Base-by-base conservation (phyloP, 345 rosid genomes). In the Nasturtium officinale region DNA sequence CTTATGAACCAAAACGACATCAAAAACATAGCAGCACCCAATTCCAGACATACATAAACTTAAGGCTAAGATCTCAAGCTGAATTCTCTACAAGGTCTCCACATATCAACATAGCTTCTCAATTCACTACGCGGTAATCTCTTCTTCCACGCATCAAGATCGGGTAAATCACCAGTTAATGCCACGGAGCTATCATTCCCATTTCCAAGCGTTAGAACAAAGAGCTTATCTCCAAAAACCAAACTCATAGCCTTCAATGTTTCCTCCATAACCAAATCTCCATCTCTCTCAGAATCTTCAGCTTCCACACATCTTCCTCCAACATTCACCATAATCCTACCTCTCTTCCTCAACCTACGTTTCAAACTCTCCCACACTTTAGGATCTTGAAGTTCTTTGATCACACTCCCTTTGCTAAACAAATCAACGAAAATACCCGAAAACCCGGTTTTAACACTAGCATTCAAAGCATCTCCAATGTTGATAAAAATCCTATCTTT, bases 301-400 rank as follows among this genome's bases (percentile, higher is more conserved):
- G 79, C 69, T 47, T 79, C 76, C 26, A 89, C 89, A 63, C 91
- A 91, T 52, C 85, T 82, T 1, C 97, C 97, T 13, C 81, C 81
- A 61, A 67, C 77, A 67, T 78, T 79, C 69, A 79, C 79, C 82
- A 79, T 79, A 16, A 79, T 78, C 59, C 96, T 84, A 65, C 97
- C 96, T 7, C 81, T 92, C 70, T 78, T 88, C 55, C 81, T 86
- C 85, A 88, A 80, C 72, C 83, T 69, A 73, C 71, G 81, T 43
- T 50, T 88, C 71, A 95, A 67, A 75, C 35, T 64, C 78, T 63
- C 78, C 97, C 93, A 95, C 9, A 90, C 85, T 15, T 73, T 63
- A 0, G 89, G 87, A 71, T 91, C 96, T 76, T 91, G 92, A n/a
- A 91, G 96, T 86, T 89, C 96, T 3, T 88, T 88, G 47, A 88